Evolutionary conservation across 257 asterid species (phyloP).

Genomic region (Perilla frutescens): DNA sequence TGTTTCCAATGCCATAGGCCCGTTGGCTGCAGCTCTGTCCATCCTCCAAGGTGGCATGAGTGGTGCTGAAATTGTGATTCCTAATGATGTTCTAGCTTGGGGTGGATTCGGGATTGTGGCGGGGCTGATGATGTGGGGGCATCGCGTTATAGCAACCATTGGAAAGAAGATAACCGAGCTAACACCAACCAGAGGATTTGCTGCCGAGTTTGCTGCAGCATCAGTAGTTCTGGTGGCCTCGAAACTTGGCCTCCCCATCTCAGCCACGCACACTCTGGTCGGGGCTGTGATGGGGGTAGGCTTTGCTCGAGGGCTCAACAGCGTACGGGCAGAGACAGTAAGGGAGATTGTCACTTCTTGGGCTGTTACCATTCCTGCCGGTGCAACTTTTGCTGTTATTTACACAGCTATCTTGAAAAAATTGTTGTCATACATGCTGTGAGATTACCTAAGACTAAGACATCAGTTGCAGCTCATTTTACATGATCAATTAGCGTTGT

Average conservation of each 20-base stretch:
- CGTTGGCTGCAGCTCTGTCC: slow-evolving; percentile 85
- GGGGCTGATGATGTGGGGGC: slow-evolving; percentile 89
- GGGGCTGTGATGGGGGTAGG: slow-evolving; percentile 99
- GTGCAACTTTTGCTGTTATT: slow-evolving; percentile 77
- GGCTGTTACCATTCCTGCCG: slow-evolving; percentile 89
- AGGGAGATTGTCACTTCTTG: slow-evolving; percentile 90
- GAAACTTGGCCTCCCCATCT: slow-evolving; percentile 85
- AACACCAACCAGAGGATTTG: slow-evolving; percentile 94
- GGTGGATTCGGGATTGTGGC: slow-evolving; percentile 97
- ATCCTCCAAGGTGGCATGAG: slow-evolving; percentile 78
- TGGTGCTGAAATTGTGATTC: slow-evolving; percentile 70
- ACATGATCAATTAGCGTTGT: neutral
- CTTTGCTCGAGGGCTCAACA: slow-evolving; percentile 88
- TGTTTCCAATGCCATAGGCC: slow-evolving; percentile 94
- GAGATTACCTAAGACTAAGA: slow-evolving; percentile 33
- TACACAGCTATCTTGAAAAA: slow-evolving; percentile 87
- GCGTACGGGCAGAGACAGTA: slow-evolving; percentile 88
- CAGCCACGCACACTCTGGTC: slow-evolving; percentile 92
- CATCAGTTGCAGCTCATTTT: slow-evolving; percentile 19
- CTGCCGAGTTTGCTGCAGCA: slow-evolving; percentile 98
- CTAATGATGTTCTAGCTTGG: slow-evolving; percentile 88
- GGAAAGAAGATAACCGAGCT: slow-evolving; percentile 95
- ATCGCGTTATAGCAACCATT: slow-evolving; percentile 81
- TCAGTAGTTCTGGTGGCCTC: slow-evolving; percentile 86
- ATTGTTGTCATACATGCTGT: slow-evolving; percentile 58